Percentiles rank a stretch among this genome's conserved stretches.
Conservation (phyloP, 805 yeast genomes). For the Spathaspora arborariae region DNA sequence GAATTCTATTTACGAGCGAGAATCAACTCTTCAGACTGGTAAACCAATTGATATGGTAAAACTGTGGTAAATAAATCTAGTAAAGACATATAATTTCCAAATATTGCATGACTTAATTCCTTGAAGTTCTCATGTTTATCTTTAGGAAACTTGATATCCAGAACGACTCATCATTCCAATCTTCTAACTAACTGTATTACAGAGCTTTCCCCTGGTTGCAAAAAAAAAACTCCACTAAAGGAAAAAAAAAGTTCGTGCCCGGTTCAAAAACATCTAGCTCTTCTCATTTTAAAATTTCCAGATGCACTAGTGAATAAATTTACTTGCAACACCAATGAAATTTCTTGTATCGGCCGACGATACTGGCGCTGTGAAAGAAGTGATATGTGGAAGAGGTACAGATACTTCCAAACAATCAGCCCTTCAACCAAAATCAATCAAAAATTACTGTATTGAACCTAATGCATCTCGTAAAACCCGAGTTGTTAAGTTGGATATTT, state of each 20-base stretch:
- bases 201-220: neutral
- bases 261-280: neutral
- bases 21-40: too few relatives aligned
- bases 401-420: slow-evolving; percentile 75
- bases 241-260: neutral
- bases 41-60: too few relatives aligned
- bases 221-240: neutral
- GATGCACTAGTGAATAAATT: neutral
- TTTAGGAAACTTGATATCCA: too few relatives aligned
- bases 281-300: neutral
- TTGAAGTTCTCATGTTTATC: too few relatives aligned
- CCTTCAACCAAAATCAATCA: slow-evolving; percentile 56
- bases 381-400: slow-evolving; percentile 62
- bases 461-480: slow-evolving; percentile 25
- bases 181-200: neutral
- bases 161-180: neutral
- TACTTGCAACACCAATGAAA: slow-evolving; percentile 44
- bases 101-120: too few relatives aligned
- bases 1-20: too few relatives aligned
- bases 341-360: slow-evolving; percentile 63
- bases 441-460: slow-evolving; percentile 33
- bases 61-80: too few relatives aligned
- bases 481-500: slow-evolving; percentile 29
- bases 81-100: too few relatives aligned
- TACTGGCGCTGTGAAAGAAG: slow-evolving; percentile 61